phyloP scores from a whole-genome alignment of 768 basidiomycete genomes.

The Sistotremastrum suecicum region DNA sequence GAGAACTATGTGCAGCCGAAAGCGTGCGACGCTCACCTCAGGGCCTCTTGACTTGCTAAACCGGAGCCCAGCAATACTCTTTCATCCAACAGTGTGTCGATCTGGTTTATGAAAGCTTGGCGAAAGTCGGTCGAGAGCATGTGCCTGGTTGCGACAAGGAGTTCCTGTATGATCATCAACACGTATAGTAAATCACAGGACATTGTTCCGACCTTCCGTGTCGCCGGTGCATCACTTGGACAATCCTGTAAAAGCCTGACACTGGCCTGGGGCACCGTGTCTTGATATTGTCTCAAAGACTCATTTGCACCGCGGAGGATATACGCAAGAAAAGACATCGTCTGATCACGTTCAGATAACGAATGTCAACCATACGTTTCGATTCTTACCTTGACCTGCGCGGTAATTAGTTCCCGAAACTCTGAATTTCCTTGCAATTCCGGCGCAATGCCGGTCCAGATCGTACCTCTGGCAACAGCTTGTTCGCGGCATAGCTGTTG shows the following conservation, averaged over 20 bases:
- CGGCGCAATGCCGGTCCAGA: conserved; percentile 73
- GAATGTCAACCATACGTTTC: background rate
- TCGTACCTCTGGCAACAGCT: conserved; percentile 65
- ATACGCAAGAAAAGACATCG: conserved; percentile 86
- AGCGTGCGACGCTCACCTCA: conserved; percentile 35
- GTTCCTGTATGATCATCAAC: conserved; percentile 39
- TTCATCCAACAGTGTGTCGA: conserved; percentile 87
- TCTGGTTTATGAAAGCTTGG: conserved; percentile 60
- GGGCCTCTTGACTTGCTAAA: conserved; percentile 71
- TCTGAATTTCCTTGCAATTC: conserved; percentile 52
- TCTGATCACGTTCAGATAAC: conserved; percentile 27
- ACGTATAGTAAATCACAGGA: background rate
- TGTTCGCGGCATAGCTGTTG: conserved; percentile 67
- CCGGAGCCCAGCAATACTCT: conserved; percentile 76
- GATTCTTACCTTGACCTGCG: conserved; percentile 73
- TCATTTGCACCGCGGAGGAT: conserved; percentile 57
- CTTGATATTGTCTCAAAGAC: conserved; percentile 60
- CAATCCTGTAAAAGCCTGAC: conserved; percentile 89
- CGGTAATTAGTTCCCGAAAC: conserved; percentile 75
- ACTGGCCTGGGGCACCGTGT: conserved; percentile 65
- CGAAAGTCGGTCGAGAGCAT: conserved; percentile 69
- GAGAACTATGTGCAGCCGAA: conserved; percentile 4
- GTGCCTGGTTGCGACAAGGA: conserved; percentile 87
- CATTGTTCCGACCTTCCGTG: conserved; percentile 50
- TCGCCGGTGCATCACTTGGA: conserved; percentile 67